A percentile compares a stretch with the other conserved stretches of the same genome.
Evolutionary conservation across 108 stramenopile species (phyloP).

Genomic region (Cafeteria roenbergensis): DNA sequence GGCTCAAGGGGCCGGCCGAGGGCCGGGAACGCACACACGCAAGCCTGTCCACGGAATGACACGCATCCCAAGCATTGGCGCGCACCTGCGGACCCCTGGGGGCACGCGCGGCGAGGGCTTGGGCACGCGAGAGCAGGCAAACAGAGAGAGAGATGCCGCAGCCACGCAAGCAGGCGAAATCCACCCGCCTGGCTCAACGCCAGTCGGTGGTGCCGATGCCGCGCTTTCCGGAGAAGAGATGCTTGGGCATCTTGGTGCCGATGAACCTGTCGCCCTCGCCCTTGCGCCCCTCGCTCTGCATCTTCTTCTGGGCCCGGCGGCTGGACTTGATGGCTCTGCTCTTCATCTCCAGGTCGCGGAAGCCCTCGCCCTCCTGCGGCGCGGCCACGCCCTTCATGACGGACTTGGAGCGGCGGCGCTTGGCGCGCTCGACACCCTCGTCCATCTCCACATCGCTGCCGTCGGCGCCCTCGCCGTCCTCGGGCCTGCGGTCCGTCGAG

Average conservation of each 20-base stretch:
- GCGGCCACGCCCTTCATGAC: conserved; percentile 5
- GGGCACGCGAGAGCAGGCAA: too few relatives aligned
- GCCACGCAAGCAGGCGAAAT: background rate
- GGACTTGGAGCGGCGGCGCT: conserved; percentile 11
- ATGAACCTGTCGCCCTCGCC: conserved; percentile 44
- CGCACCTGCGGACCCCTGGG: too few relatives aligned
- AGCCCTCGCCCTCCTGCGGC: conserved; percentile 15
- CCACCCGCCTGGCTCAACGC: conserved; percentile 20
- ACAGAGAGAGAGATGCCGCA: too few relatives aligned
- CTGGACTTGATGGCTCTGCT: conserved; percentile 24
- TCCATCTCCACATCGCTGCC: background rate
- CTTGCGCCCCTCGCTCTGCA: conserved; percentile 14
- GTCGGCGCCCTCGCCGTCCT: conserved; percentile 4
- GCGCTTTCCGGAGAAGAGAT: conserved; percentile 42
- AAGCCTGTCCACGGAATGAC: too few relatives aligned
- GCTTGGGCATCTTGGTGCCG: conserved; percentile 38
- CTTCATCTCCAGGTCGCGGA: conserved; percentile 16
- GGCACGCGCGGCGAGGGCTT: too few relatives aligned
- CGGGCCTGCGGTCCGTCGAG: background rate
- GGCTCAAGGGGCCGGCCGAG: too few relatives aligned
- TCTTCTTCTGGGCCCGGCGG: conserved; percentile 4
- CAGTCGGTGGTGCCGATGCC: conserved; percentile 35
- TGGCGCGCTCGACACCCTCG: conserved; percentile 7
- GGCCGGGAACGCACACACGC: too few relatives aligned
- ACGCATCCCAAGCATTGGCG: too few relatives aligned